Evolutionary conservation across 2,329 filamentous ascomycete genomes (phyloP), one percentile per base, ranked within the genome.

Genomic region (Pseudofabraea citricarpa): DNA sequence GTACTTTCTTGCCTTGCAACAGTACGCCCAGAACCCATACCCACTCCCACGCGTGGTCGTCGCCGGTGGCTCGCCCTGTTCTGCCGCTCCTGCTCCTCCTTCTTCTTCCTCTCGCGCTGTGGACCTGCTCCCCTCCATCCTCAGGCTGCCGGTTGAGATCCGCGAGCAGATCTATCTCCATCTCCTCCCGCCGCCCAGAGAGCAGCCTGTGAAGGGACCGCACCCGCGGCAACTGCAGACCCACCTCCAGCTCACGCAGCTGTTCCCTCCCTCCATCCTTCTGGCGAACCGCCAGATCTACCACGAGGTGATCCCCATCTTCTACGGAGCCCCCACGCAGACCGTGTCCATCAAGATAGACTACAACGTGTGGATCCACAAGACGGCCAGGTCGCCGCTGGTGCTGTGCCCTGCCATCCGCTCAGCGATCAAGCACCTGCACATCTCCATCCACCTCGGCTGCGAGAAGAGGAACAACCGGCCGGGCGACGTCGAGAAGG

Each of bases 401-500:
- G 36, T 59, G 12, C 44, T 57, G 22, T 48, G 45, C 7, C 44
- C 52, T 8, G 31, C 37, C n/a, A 36, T 59, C 5, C 49, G 47
- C 13, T 50, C 55, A 4, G 49, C 50, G 5, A 53, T 59, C 22
- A 46, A 45, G 24, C 48, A 59, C 37, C n/a, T 59, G 20, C 45
- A 54, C 18, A 24, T 58, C 3, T 49, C 48, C 16, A 49, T 59
- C 13, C 49, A 54, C 10, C 46, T 58, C 2, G 56, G 55, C 8
- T 44, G 42, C 26, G 56, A 59, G 40, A 57, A 64, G 40, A 60
- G 63, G 33, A 59, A 59, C 43, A 61, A 52, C 36, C 61, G 60
- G 51, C 64, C 58, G 2, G 44, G 51, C 16, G 56, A 56, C 2
- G 51, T 58, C 8, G 66, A 69, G 33, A 49, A 48, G 6, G 47